A percentile compares a stretch with the other conserved stretches of the same genome.
Conservation (phyloP, 2,329 filamentous ascomycete genomes). For the Emergomyces pasteurianus region DNA sequence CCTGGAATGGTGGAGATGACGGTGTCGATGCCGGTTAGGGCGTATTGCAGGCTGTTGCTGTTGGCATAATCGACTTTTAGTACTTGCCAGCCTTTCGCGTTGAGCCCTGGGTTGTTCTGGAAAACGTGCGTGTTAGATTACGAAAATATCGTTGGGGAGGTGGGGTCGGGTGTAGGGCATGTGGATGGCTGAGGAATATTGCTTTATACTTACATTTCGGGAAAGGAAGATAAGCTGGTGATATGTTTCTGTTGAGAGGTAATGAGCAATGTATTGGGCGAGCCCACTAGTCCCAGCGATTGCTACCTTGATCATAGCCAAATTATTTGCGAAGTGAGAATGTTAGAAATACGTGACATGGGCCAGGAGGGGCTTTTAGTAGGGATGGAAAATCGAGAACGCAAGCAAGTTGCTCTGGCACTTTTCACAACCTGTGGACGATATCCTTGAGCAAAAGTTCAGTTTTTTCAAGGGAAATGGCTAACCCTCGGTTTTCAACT, state of each 20-base stretch:
- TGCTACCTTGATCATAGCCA: constrained; percentile 46
- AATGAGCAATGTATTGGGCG: constrained; percentile 45
- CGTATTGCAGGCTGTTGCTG: constrained; percentile 47
- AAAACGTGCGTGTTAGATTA: constrained; percentile 5
- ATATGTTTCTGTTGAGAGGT: constrained; percentile 48
- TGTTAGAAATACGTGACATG: background rate
- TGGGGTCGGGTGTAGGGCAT: no score
- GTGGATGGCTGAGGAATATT: background rate
- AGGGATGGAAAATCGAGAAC: background rate
- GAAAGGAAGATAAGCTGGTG: constrained; percentile 62
- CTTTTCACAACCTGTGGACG: background rate
- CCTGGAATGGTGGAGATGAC: constrained; percentile 64
- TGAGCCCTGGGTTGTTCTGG: constrained; percentile 27
- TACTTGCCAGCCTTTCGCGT: constrained; percentile 46
- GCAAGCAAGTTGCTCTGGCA: background rate
- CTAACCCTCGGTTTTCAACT: background rate
- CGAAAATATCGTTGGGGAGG: no score
- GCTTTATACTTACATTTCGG: constrained; percentile 39
- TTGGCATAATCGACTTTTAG: constrained; percentile 56
- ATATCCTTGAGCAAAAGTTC: background rate
- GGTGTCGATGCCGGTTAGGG: constrained; percentile 59
- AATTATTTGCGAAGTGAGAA: background rate
- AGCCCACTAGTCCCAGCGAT: constrained; percentile 51
- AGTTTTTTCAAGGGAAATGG: background rate
- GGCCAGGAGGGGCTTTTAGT: background rate